Evolutionary conservation across 176 grass and related monocot species (phyloP).

Genomic region (Coix lacrymajobi): DNA sequence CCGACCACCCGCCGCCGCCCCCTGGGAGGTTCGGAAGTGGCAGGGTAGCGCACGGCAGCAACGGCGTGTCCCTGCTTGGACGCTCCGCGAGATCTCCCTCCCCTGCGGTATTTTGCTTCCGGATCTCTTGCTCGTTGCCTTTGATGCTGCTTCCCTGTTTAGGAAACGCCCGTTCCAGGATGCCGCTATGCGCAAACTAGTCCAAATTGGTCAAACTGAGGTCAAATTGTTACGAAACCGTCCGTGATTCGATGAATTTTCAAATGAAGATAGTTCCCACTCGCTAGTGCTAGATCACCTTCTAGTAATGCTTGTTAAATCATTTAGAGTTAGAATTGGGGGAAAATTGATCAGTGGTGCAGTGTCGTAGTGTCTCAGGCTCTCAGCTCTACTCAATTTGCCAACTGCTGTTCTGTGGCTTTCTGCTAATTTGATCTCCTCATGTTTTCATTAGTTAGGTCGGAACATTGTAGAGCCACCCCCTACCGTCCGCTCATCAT

Average conservation of each 20-base stretch:
- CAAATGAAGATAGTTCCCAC: neutral
- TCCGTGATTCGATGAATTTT: conserved; percentile 17
- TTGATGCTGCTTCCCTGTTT: neutral
- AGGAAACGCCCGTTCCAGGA: neutral
- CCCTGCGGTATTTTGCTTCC: conserved; percentile 68
- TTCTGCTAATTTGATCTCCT: conserved; percentile 47
- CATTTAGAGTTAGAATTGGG: neutral
- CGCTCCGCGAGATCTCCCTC: conserved; percentile 91
- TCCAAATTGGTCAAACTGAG: conserved; percentile 33
- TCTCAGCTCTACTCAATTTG: conserved; percentile 9
- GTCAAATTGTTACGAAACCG: conserved; percentile 12
- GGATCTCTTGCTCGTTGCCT: conserved; percentile 35
- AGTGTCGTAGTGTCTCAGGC: neutral
- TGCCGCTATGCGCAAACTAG: conserved; percentile 2
- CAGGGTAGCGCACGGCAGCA: conserved; percentile 31
- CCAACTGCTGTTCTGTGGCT: conserved; percentile 6
- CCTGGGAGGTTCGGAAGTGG: conserved; percentile 38
- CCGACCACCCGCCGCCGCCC: conserved; percentile 28
- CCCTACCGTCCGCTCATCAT: conserved; percentile 66
- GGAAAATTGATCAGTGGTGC: neutral
- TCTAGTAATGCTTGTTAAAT: conserved; percentile 9
- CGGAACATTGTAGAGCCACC: conserved; percentile 82
- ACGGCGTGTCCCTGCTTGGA: conserved; percentile 58
- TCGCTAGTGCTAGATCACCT: neutral
- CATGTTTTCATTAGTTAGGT: conserved; percentile 90